Evolutionary conservation across 768 basidiomycete species (phyloP).

Genomic region (Rhizopogon sp.): DNA sequence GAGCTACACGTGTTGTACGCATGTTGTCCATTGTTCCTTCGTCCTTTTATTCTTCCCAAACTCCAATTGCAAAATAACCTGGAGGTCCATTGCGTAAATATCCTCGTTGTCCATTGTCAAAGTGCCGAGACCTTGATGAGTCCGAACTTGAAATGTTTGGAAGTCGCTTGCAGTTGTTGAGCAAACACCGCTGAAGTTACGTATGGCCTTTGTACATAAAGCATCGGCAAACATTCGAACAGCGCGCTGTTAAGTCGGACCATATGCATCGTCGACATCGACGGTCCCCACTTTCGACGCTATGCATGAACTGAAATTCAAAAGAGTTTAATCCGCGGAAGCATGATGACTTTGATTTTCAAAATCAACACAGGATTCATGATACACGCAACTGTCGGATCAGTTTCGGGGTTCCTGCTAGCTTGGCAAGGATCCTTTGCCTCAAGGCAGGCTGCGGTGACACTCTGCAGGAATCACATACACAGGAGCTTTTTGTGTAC

Average conservation of each 20-base stretch:
- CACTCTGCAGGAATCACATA: background rate
- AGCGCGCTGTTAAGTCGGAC: background rate
- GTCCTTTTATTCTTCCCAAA: slow-evolving; percentile 13
- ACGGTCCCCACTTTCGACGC: too few relatives aligned
- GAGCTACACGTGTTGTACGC: slow-evolving; percentile 32
- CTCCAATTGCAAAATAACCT: slow-evolving; percentile 4
- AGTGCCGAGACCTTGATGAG: too few relatives aligned
- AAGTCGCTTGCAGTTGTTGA: background rate
- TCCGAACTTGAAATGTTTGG: background rate
- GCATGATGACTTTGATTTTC: background rate
- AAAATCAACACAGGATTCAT: background rate
- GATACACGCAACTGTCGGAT: background rate
- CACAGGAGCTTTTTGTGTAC: background rate
- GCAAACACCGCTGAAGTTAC: background rate
- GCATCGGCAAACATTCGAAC: background rate
- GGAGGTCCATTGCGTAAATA: slow-evolving; percentile 24
- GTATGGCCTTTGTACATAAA: background rate
- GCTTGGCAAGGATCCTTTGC: background rate
- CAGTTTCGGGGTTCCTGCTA: background rate
- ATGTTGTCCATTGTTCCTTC: slow-evolving; percentile 19
- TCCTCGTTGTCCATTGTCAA: slow-evolving; percentile 8
- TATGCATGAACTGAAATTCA: background rate
- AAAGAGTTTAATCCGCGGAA: background rate
- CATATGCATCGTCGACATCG: background rate
- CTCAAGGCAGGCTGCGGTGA: background rate